A percentile compares a stretch with the other conserved stretches of the same genome.
Conservation (phyloP, 352 stramenopile genomes). For the Globisporangium megalacanthum region DNA sequence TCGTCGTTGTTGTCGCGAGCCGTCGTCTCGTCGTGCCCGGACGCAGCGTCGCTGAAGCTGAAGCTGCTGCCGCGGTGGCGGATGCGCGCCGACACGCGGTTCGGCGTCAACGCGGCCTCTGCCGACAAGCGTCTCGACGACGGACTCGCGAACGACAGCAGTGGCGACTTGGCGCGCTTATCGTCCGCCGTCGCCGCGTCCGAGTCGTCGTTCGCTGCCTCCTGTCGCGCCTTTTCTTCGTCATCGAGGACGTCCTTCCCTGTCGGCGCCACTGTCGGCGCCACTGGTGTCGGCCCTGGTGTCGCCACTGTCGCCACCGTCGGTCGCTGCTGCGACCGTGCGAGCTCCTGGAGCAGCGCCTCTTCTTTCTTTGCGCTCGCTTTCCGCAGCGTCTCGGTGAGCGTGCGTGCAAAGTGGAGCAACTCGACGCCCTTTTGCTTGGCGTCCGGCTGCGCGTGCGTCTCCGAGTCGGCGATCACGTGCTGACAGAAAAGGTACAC, state of each 20-base stretch:
- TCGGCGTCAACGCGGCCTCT: conserved; percentile 25
- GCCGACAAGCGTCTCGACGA: conserved; percentile 6
- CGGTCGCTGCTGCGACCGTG: neutral
- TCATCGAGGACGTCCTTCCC: neutral
- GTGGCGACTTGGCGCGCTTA: neutral
- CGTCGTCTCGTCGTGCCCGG: too few relatives aligned
- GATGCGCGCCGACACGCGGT: conserved; percentile 46
- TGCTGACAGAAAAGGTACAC: conserved; percentile 72
- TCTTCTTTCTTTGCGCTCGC: conserved; percentile 65
- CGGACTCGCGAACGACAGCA: conserved; percentile 3
- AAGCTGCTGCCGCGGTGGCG: conserved; percentile 40
- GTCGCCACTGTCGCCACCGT: conserved; percentile 6
- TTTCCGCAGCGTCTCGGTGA: conserved; percentile 70
- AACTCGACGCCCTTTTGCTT: conserved; percentile 72
- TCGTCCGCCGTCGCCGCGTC: neutral
- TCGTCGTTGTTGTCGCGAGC: too few relatives aligned
- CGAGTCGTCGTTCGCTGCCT: neutral
- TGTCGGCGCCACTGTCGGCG: neutral
- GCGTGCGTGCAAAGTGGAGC: conserved; percentile 63
- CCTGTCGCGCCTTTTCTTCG: conserved; percentile 2
- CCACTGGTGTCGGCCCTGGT: conserved; percentile 2
- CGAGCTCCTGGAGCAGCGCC: conserved; percentile 39
- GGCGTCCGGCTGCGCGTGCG: conserved; percentile 39
- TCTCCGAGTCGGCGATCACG: conserved; percentile 57
- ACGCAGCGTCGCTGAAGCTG: conserved; percentile 27